Percentiles rank a stretch among this genome's conserved stretches.
phyloP scores from a whole-genome alignment of 208 protist genomes.

The Trypanosoma melophagium region DNA sequence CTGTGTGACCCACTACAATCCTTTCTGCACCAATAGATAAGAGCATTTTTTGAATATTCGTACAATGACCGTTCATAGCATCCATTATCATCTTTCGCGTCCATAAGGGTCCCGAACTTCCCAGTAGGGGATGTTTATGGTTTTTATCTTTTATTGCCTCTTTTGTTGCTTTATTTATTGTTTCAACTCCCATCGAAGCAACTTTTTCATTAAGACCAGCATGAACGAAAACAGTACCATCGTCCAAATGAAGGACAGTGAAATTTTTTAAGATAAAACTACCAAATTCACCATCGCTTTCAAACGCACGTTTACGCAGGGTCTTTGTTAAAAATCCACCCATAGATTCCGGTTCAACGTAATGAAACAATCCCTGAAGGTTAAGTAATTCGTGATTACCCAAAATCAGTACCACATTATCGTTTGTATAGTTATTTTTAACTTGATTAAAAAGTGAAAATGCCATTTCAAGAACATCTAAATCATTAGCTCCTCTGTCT shows the following conservation, averaged over 20 bases:
- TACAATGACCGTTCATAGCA: slow-evolving; percentile 51
- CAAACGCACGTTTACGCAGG: slow-evolving; percentile 50
- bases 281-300: slow-evolving; percentile 45
- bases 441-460: slow-evolving; percentile 52
- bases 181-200: slow-evolving; percentile 33
- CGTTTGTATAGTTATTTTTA: slow-evolving; percentile 27
- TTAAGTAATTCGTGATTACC: slow-evolving; percentile 91
- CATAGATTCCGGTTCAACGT: slow-evolving; percentile 57
- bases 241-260: slow-evolving; percentile 47
- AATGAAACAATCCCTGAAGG: slow-evolving; percentile 62
- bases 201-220: slow-evolving; percentile 47
- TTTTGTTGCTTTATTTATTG: slow-evolving; percentile 48
- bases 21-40: slow-evolving; percentile 33
- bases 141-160: slow-evolving; percentile 36
- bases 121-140: slow-evolving; percentile 36
- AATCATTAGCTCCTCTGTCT: slow-evolving; percentile 70
- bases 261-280: slow-evolving; percentile 69
- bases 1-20: slow-evolving; percentile 83
- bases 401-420: slow-evolving; percentile 70
- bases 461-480: slow-evolving; percentile 48
- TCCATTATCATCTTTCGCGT: slow-evolving; percentile 67
- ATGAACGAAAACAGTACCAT: slow-evolving; percentile 66
- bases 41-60: slow-evolving; percentile 35
- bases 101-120: slow-evolving; percentile 67
- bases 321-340: slow-evolving; percentile 52